Evolutionary conservation across 2,329 filamentous ascomycete genomes (phyloP).

Genomic region (Cercospora sp.): DNA sequence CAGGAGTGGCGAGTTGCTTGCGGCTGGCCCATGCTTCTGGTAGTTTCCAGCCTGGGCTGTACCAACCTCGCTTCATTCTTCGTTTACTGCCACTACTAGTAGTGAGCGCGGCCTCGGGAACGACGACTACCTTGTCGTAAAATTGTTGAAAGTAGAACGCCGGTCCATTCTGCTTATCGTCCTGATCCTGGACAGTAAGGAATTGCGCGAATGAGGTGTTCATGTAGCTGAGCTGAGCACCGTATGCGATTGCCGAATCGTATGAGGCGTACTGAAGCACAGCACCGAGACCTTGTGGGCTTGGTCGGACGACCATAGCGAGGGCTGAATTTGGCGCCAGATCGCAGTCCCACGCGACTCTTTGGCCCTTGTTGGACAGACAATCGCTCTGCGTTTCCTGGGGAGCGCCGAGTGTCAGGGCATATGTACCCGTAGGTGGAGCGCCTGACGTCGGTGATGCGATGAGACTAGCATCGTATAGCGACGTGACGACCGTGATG

Average conservation of each 20-base stretch:
- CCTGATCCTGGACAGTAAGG: constrained; percentile 58
- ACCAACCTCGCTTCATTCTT: constrained; percentile 25
- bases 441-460: constrained; percentile 54
- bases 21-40: constrained; percentile 34
- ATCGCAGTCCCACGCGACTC: constrained; percentile 65
- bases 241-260: constrained; percentile 53
- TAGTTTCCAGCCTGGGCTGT: constrained; percentile 23
- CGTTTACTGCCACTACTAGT: constrained; percentile 28
- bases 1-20: constrained; percentile 50
- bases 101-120: constrained; percentile 42
- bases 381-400: constrained; percentile 57
- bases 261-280: constrained; percentile 35
- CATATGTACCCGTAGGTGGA: constrained; percentile 58
- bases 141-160: constrained; percentile 63
- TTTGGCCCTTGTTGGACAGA: constrained; percentile 56
- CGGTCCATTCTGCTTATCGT: constrained; percentile 58
- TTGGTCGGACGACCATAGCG: constrained; percentile 33
- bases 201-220: constrained; percentile 49
- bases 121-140: constrained; percentile 66
- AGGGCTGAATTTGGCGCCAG: constrained; percentile 41
- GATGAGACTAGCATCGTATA: constrained; percentile 45
- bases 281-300: constrained; percentile 31
- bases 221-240: constrained; percentile 55
- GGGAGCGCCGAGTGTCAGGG: constrained; percentile 55
- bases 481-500: constrained; percentile 30